A percentile compares a stretch with the other conserved stretches of the same genome.
These are phyloP conservation scores for Aaosphaeria pasadenensis DNA, from an alignment of 2,329 filamentous ascomycete genomes.

Conservation along the genomic window DNA sequence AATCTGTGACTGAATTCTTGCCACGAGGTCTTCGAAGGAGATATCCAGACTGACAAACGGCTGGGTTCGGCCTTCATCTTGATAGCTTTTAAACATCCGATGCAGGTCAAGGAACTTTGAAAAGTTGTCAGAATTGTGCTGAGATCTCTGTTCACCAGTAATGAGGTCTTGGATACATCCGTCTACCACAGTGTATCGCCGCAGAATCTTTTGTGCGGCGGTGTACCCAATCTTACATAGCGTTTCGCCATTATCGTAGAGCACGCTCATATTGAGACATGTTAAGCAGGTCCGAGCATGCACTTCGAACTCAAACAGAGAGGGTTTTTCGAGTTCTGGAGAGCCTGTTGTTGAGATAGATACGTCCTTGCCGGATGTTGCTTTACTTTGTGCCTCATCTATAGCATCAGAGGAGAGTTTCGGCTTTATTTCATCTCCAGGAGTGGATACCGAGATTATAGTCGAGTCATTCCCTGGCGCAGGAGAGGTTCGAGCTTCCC, in stretches of 20 bases:
- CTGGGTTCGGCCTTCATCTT: slow-evolving; percentile 9
- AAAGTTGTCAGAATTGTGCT: background rate
- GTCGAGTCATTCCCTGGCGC: no score
- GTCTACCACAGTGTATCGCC: slow-evolving; percentile 19
- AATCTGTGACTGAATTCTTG: background rate
- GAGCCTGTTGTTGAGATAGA: no score
- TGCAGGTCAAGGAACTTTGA: slow-evolving; percentile 13
- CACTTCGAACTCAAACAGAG: slow-evolving; percentile 7
- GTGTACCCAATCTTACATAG: slow-evolving; percentile 22
- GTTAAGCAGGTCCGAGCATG: slow-evolving; percentile 21
- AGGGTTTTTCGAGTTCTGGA: no score
- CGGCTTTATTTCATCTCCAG: no score
- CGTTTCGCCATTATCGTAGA: slow-evolving; percentile 15
- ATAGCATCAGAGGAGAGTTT: no score
- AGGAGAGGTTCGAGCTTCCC: no score
- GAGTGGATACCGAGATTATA: no score
- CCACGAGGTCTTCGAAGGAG: slow-evolving; percentile 5
- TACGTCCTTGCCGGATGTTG: no score
- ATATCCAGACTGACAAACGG: slow-evolving; percentile 18
- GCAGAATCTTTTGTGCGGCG: slow-evolving; percentile 15
- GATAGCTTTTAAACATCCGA: slow-evolving; percentile 12
- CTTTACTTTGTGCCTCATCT: no score
- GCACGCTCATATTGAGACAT: slow-evolving; percentile 15
- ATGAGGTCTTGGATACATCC: slow-evolving; percentile 7
- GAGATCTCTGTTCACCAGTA: background rate